Evolutionary conservation across 2,329 filamentous ascomycete species (phyloP).

Genomic region (Fusarium nelsonii): DNA sequence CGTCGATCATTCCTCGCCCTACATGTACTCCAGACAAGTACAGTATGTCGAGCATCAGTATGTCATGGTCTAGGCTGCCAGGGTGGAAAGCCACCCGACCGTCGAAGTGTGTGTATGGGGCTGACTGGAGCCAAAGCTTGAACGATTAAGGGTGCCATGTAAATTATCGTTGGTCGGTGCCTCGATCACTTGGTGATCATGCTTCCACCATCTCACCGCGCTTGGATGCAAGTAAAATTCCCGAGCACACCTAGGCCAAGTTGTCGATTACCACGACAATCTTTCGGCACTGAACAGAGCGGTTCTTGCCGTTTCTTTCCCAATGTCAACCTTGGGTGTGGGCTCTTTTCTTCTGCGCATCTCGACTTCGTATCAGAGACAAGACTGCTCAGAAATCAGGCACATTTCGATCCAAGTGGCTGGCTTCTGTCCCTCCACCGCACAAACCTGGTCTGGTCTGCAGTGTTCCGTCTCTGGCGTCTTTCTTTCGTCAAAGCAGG

Average conservation of each 20-base stretch:
- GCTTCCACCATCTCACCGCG: constrained; percentile 15
- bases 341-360: constrained; percentile 5
- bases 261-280: constrained; percentile 29
- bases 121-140: constrained; percentile 43
- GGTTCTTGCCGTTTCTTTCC: constrained; percentile 17
- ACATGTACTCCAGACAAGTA: constrained; percentile 21
- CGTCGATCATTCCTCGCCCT: constrained; percentile 39
- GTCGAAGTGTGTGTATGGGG: constrained; percentile 35
- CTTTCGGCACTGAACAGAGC: constrained; percentile 16
- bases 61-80: constrained; percentile 38
- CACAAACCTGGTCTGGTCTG: constrained; percentile 44
- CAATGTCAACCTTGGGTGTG: constrained; percentile 13
- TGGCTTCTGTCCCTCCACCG: constrained; percentile 31
- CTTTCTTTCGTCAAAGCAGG: constrained; percentile 44
- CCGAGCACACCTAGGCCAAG: constrained; percentile 21
- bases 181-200: constrained; percentile 39
- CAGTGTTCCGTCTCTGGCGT: constrained; percentile 48
- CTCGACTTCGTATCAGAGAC: constrained; percentile 40
- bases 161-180: constrained; percentile 39
- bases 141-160: constrained; percentile 34
- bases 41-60: constrained; percentile 28
- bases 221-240: constrained; percentile 22
- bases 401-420: constrained; percentile 40
- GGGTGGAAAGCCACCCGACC: constrained; percentile 39
- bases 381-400: constrained; percentile 33